Base-by-base conservation (phyloP, 352 stramenopile genomes). In the Pelagophyceae sp. region DNA sequence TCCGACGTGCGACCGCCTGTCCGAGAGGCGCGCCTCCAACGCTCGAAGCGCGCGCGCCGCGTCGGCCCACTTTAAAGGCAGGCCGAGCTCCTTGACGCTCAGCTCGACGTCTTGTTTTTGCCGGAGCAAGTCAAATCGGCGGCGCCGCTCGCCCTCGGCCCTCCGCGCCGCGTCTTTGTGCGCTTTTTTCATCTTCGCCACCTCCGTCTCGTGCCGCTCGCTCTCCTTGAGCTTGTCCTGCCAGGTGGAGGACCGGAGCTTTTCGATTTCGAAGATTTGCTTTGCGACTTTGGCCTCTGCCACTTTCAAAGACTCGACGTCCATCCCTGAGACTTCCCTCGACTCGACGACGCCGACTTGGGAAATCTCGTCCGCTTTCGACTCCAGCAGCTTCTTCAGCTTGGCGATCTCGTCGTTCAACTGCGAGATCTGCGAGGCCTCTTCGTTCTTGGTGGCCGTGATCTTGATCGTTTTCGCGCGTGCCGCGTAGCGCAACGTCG, bases 241-340 rank as follows among this genome's bases (percentile, higher is more conserved):
- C 78, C 70, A 77, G 23, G 80, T 75, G 78, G 95, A 89, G 40
- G 92, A 65, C 20, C 88, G 85, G 17, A 94, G 83, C 0, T 86
- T 83, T 69, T 94, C 89, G 84, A 95, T 94, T 74, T 95, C 90
- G 77, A 93, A 87, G 65, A 95, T 94, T 72, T 95, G 89, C 69
- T 92, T 90, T 60, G 92, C 87, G 67, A 93, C 92, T 74, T 88
- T 89, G 60, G 87, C 90, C 40, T 79, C 50, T 0, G 58, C 58
- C 19, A 0, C 64, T 6, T n/a, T 27, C 32, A 75, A 38, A 0
- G 61, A 61, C 50, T 76, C 50, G 37, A 74, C 63, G 58, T 67
- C n/a, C 0, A 37, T 17, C n/a, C 1, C 58, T 20, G 32, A 23
- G 11, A 20, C 11, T 11, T 40, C 91, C 27, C 77, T 40, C 11